Evolutionary conservation across 768 basidiomycete species (phyloP).

Genomic region (Agrocybe chaxingu): DNA sequence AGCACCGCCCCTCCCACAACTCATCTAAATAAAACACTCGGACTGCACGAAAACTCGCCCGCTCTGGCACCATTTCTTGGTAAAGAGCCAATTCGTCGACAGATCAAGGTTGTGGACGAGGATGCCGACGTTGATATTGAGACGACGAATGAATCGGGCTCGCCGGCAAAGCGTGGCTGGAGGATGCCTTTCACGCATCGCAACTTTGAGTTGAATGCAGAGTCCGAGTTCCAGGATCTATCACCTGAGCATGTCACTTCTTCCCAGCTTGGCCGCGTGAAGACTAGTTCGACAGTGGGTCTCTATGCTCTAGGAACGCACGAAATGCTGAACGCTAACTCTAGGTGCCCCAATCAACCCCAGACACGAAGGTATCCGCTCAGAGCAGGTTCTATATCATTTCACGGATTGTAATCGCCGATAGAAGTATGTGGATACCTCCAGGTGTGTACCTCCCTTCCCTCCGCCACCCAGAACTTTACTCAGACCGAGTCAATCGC

Average conservation of each 20-base stretch:
- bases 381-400: constrained; percentile 46
- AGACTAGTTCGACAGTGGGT: too few species aligned
- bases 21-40: constrained; percentile 39
- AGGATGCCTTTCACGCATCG: constrained; percentile 35
- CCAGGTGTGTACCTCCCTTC: constrained; percentile 27
- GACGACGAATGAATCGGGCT: neutral
- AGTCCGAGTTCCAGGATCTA: neutral
- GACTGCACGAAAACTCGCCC: constrained; percentile 47
- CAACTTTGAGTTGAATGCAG: constrained; percentile 11
- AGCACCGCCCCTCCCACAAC: constrained; percentile 7
- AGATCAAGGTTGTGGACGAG: constrained; percentile 40
- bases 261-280: too few species aligned
- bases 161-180: constrained; percentile 24
- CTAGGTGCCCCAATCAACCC: neutral
- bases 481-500: neutral
- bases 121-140: constrained; percentile 36
- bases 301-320: too few species aligned
- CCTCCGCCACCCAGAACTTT: neutral
- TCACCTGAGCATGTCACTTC: too few species aligned
- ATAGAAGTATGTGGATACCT: constrained; percentile 45
- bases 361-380: constrained; percentile 8
- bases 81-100: constrained; percentile 35
- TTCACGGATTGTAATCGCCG: constrained; percentile 44
- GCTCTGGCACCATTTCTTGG: constrained; percentile 49
- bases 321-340: too few species aligned